phyloP scores from a whole-genome alignment of 116 monocot genomes.

The Phalaenopsis hybrid region DNA sequence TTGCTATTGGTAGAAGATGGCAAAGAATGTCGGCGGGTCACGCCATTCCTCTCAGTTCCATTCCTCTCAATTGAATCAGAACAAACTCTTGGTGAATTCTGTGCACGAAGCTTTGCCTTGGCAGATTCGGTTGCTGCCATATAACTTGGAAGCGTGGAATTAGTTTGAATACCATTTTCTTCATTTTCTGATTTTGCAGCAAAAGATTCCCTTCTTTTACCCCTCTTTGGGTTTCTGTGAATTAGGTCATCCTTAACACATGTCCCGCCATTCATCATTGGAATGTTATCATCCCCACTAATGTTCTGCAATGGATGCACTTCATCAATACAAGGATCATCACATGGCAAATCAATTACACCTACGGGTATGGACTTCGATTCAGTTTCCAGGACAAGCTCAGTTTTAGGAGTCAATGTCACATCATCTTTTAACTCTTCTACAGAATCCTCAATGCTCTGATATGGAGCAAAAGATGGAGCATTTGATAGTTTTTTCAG shows the following conservation, averaged over 20 bases:
- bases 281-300: slow-evolving; percentile 33
- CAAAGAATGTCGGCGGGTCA: slow-evolving; percentile 62
- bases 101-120: slow-evolving; percentile 67
- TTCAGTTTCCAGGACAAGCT: slow-evolving; percentile 17
- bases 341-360: slow-evolving; percentile 10
- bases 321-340: slow-evolving; percentile 7
- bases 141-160: slow-evolving; percentile 60
- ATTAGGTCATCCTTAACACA: slow-evolving; percentile 38
- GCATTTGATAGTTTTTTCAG: slow-evolving; percentile 17
- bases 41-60: slow-evolving; percentile 47
- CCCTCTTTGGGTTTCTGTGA: slow-evolving; percentile 24
- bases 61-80: slow-evolving; percentile 61
- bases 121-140: slow-evolving; percentile 82
- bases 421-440: slow-evolving; percentile 26
- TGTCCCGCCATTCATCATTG: slow-evolving; percentile 17
- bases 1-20: slow-evolving; percentile 58
- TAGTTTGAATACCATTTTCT: slow-evolving; percentile 44
- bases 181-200: slow-evolving; percentile 44
- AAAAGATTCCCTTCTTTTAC: slow-evolving; percentile 72
- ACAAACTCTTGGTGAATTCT: slow-evolving; percentile 53
- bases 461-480: slow-evolving; percentile 13
- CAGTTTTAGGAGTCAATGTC: slow-evolving; percentile 9
- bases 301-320: slow-evolving; percentile 15
- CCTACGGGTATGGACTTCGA: slow-evolving; percentile 11
- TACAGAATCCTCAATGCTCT: slow-evolving; percentile 16